These are phyloP conservation scores for Rhamnella rubrinervis DNA, from an alignment of 331 rosid genomes.

Conservation along the genomic window DNA sequence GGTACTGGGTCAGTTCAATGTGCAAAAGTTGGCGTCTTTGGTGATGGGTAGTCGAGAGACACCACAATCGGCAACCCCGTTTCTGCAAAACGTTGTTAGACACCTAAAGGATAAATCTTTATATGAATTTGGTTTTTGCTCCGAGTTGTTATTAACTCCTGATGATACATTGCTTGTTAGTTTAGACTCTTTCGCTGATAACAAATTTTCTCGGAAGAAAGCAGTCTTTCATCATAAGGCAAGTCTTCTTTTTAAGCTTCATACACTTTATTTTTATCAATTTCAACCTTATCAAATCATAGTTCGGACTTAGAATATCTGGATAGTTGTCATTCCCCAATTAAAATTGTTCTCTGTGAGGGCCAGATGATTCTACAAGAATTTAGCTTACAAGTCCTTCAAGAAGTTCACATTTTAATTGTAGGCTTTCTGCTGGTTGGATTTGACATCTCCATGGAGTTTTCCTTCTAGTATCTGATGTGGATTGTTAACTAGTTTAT, in stretches of 20 bases:
- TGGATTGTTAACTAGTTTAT: no score
- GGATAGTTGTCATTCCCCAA: no score
- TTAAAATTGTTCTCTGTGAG: no score
- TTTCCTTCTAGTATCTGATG: no score
- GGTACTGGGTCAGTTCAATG: conserved; percentile 80
- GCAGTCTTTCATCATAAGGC: conserved; percentile 68
- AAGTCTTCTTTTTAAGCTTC: conserved; percentile 4
- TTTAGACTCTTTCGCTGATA: conserved; percentile 44
- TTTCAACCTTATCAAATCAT: not conserved
- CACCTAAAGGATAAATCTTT: conserved; percentile 61
- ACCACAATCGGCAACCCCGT: conserved; percentile 36
- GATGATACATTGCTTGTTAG: conserved; percentile 64
- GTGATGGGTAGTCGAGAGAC: conserved; percentile 41
- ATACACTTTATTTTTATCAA: not conserved
- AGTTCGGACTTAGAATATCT: no score
- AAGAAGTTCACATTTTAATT: no score
- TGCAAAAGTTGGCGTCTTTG: conserved; percentile 67
- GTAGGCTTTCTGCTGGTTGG: no score
- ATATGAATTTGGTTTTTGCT: conserved; percentile 67
- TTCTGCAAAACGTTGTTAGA: conserved; percentile 45
- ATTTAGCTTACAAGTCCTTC: no score
- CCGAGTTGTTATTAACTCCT: conserved; percentile 59
- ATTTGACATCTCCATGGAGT: no score
- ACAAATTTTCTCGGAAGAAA: conserved; percentile 51
- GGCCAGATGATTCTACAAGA: no score